These are phyloP conservation scores for Cutaneotrichosporon sp. DNA, from an alignment of 1,284 basidiomycete genomes.

Conservation along the genomic window DNA sequence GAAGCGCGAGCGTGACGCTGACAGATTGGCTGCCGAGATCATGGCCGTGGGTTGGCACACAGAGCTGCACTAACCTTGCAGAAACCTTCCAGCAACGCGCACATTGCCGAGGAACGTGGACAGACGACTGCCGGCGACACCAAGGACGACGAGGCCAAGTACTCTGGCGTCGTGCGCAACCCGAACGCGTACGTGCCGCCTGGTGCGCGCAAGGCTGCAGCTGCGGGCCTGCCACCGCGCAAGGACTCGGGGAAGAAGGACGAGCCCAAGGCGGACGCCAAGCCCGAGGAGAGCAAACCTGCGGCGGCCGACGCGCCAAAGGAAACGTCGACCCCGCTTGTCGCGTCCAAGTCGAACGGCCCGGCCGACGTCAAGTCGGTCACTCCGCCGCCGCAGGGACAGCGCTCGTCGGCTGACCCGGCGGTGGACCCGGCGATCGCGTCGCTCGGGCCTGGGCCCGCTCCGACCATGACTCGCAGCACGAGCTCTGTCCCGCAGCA, in stretches of 20 bases:
- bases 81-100: slow-evolving; percentile 67
- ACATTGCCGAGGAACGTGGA: slow-evolving; percentile 85
- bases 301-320: not conserved
- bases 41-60: slow-evolving; percentile 55
- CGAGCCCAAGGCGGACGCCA: slow-evolving; percentile 2
- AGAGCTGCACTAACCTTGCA: slow-evolving; percentile 45
- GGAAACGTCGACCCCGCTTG: not conserved
- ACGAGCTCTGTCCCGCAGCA: slow-evolving; percentile 16
- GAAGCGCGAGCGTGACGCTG: slow-evolving; percentile 80
- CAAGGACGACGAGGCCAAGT: slow-evolving; percentile 93
- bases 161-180: slow-evolving; percentile 83
- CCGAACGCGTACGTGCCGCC: slow-evolving; percentile 90
- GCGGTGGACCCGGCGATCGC: slow-evolving; percentile 23
- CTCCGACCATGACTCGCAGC: slow-evolving; percentile 16
- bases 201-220: slow-evolving; percentile 58
- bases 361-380: not conserved
- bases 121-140: slow-evolving; percentile 59
- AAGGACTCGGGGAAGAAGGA: slow-evolving; percentile 8
- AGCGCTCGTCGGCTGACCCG: slow-evolving; percentile 20
- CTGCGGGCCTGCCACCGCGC: slow-evolving; percentile 8
- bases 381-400: slow-evolving; percentile 2
- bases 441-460: slow-evolving; percentile 15
- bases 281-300: slow-evolving; percentile 3
- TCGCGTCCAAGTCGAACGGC: not conserved
- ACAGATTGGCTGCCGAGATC: slow-evolving; percentile 85